phyloP scores from a whole-genome alignment of 2,329 filamentous ascomycete species.

The Curvularia hawaiiensis region DNA sequence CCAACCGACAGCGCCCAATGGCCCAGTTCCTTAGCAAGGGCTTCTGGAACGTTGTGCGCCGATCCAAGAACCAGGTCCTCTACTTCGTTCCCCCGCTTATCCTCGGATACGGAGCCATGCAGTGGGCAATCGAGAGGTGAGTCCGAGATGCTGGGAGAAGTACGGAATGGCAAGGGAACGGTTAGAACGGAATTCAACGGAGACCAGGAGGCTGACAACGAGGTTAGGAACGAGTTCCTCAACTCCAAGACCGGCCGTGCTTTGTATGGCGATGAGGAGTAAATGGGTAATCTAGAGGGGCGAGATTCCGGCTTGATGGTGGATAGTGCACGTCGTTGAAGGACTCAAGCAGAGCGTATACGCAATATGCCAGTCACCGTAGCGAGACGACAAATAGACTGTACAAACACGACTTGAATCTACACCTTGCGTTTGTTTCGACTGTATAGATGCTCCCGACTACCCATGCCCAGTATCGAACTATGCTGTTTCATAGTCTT shows the following conservation, averaged over 20 bases:
- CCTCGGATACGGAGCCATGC: conserved; percentile 78
- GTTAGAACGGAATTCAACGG: background rate
- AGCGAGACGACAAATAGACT: conserved; percentile 29
- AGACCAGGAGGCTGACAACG: conserved; percentile 7
- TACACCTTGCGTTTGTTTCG: background rate
- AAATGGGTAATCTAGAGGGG: conserved; percentile 1
- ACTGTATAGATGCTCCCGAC: background rate
- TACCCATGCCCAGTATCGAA: background rate
- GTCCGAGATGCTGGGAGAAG: conserved; percentile 39
- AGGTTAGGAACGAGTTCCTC: conserved; percentile 73
- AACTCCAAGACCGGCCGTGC: conserved; percentile 77
- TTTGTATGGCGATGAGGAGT: conserved; percentile 53
- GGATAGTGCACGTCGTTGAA: conserved; percentile 1
- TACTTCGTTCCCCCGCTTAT: conserved; percentile 84
- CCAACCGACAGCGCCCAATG: conserved; percentile 88
- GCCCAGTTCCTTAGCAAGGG: conserved; percentile 79
- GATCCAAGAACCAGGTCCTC: conserved; percentile 83
- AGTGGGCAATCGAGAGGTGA: conserved; percentile 92
- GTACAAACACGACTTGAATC: conserved; percentile 24
- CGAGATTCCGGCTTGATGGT: conserved; percentile 13
- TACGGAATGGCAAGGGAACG: background rate
- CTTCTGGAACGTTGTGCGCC: conserved; percentile 94
- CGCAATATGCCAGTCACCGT: conserved; percentile 19
- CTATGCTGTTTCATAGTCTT: background rate
- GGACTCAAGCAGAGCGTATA: conserved; percentile 7